Conservation (phyloP, 225 moss, liverwort and hornwort species). For the Anthoceros angustus region DNA sequence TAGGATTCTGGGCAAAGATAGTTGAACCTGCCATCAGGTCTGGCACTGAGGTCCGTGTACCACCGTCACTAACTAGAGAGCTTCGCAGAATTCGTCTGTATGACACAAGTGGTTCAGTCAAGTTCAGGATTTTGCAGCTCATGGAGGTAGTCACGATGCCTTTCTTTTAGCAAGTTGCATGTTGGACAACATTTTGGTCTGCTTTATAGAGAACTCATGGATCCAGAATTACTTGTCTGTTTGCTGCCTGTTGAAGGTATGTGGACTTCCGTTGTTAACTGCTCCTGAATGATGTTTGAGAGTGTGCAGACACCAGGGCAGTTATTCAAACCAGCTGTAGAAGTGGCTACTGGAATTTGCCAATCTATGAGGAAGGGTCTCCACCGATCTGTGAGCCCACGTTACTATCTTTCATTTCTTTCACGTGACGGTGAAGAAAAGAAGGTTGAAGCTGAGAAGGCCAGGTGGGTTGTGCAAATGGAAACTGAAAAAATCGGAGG, state of each 20-base stretch:
- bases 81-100: constrained; percentile 46
- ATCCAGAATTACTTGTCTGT: too few relatives aligned
- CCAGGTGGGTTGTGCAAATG: constrained; percentile 41
- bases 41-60: constrained; percentile 25
- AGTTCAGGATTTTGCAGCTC: constrained; percentile 27
- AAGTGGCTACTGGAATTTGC: constrained; percentile 31
- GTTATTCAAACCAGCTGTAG: constrained; percentile 24
- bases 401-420: constrained; percentile 32
- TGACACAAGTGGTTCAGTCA: constrained; percentile 30
- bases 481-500: constrained; percentile 32
- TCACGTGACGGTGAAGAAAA: constrained; percentile 32
- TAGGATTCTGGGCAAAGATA: constrained; percentile 38
- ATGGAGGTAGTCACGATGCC: neutral
- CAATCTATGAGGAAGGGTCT: constrained; percentile 22
- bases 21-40: constrained; percentile 17
- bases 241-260: too few relatives aligned
- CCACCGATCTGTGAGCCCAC: constrained; percentile 29
- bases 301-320: constrained; percentile 25
- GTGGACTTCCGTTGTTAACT: neutral
- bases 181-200: too few relatives aligned
- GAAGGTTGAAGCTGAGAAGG: constrained; percentile 24
- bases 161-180: neutral
- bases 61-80: constrained; percentile 22
- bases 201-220: too few relatives aligned
- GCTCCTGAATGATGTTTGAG: neutral